These are phyloP conservation scores for Neurospora sp. DNA, from an alignment of 495 filamentous ascomycete genomes.

Conservation along the genomic window DNA sequence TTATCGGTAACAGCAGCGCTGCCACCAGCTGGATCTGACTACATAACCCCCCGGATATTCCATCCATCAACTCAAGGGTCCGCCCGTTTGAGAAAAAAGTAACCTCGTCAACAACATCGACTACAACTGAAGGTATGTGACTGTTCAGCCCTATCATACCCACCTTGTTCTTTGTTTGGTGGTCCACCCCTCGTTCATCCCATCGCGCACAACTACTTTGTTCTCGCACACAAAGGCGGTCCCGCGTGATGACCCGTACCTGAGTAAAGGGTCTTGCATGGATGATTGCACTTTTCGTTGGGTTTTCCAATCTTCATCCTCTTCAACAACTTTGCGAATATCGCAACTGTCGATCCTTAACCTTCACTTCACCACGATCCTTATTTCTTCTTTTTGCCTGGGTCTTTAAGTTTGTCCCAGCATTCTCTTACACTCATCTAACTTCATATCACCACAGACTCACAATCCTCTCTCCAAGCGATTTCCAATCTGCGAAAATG, in stretches of 20 bases:
- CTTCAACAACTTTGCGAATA: not conserved
- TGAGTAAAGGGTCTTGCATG: not conserved
- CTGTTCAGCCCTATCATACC: not conserved
- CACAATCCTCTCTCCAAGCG: not conserved
- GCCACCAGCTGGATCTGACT: conserved; percentile 30
- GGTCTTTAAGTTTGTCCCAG: not conserved
- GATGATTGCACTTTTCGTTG: not conserved
- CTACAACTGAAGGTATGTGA: not conserved
- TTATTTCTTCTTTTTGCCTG: not conserved
- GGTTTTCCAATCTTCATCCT: not conserved
- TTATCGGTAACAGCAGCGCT: conserved; percentile 23
- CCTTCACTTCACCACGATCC: not conserved
- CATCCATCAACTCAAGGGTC: not conserved
- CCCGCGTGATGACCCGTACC: not conserved
- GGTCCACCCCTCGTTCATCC: not conserved
- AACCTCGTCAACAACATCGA: not conserved
- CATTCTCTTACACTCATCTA: conserved; percentile 11
- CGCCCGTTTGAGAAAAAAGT: not conserved
- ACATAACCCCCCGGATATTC: conserved; percentile 6
- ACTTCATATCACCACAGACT: not conserved
- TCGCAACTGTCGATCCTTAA: not conserved
- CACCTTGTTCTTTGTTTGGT: not conserved
- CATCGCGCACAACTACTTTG: not conserved
- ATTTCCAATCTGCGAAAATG: conserved; percentile 42
- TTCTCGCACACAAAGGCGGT: not conserved